Base-by-base conservation (phyloP, 2,329 filamentous ascomycete species). In the Akanthomyces uredinophilus region DNA sequence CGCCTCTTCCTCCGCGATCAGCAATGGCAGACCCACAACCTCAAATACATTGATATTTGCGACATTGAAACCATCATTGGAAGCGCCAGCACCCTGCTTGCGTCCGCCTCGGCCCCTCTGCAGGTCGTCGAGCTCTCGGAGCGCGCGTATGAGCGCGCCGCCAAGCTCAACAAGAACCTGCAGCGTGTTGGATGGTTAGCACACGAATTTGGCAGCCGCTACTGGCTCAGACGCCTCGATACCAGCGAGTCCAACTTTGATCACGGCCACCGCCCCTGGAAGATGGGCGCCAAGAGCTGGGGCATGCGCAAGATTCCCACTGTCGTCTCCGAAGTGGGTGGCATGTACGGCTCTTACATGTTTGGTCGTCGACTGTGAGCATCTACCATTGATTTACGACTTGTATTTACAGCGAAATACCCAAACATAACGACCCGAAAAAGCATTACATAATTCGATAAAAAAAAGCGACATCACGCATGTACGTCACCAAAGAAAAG, bases 291-390 rank as follows among this genome's bases (percentile, higher is more conserved):
- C 54, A 84, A 86, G 68, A 90, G 87, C 77, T 94, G 91, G 91
- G 91, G 91, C 43, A 92, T 92, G 86, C 83, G 89, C 65, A 95
- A 98, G 78, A 83, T 98, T 47, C 96, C 94, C n/a, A 88, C 98
- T 67, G 92, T 90, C 29, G 86, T 87, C 70, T 91, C 93, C 59
- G 94, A 98, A 74, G 90, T 98, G 29, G 95, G 96, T 69, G 92
- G 92, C 65, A 96, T 96, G 71, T 97, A 98, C 71, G 95, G 95
- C 24, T 83, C 79, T 27, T 86, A 83, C 69, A 87, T 87, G 84
- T 87, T 86, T 75, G 83, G 83, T 69, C 77, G 83, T 67, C 81
- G 82, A 70, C 73, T 86, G 62, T 86, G 73, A 78, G 61, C 51
- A 60, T 58, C 35, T 20, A 22, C 32, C 18, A n/a, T 52, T 29